Percentiles rank a stretch among this genome's conserved stretches.
Evolutionary conservation across 176 grass and related monocot species (phyloP).

Genomic region (Oryza punctata): DNA sequence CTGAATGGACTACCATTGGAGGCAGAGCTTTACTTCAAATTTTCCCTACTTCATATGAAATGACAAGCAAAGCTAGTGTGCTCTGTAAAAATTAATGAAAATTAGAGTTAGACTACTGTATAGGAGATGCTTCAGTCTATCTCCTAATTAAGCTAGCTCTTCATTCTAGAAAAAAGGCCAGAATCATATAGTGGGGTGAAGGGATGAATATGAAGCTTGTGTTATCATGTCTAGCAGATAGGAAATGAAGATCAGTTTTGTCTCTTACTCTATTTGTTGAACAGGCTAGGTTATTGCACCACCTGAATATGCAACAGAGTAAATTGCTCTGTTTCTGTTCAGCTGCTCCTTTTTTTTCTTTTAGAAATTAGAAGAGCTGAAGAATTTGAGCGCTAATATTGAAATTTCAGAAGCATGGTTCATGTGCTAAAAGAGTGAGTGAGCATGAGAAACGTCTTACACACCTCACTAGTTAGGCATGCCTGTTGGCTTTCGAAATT

Average conservation of each 20-base stretch:
- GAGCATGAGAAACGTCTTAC: conserved; percentile 2
- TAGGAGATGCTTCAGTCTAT: background rate
- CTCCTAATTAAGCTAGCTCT: background rate
- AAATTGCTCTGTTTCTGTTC: background rate
- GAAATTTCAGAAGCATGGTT: background rate
- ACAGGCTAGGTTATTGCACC: conserved; percentile 2
- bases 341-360: background rate
- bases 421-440: background rate
- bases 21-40: background rate
- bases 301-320: background rate
- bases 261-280: background rate
- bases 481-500: background rate
- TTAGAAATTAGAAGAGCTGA: background rate
- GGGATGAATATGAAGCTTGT: background rate
- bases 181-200: background rate
- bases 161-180: background rate
- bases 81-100: background rate
- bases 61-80: background rate
- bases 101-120: background rate
- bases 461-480: background rate
- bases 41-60: background rate
- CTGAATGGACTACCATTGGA: background rate
- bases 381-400: background rate
- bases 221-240: background rate
- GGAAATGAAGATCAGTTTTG: background rate